Conservation (phyloP, 2,329 filamentous ascomycete genomes). For the Blastomyces parvus region DNA sequence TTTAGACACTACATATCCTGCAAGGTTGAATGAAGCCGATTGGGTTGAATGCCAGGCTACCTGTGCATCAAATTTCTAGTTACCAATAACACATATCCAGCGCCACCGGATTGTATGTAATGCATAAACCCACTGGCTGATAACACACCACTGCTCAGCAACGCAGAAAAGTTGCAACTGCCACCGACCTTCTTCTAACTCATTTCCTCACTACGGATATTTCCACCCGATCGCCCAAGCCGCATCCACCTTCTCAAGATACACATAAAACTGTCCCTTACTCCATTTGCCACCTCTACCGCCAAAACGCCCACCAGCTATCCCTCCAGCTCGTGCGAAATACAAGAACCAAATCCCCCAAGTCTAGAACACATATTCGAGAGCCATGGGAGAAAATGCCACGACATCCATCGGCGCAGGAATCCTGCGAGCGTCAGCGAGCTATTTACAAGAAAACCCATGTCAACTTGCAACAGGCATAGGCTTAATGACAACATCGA, state of each 20-base stretch:
- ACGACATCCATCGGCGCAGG: not conserved
- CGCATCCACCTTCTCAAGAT: not conserved
- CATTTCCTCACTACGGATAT: not conserved
- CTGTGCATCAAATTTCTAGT: no score
- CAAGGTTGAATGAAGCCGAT: no score
- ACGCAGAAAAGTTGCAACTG: not conserved
- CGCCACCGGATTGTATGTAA: not conserved
- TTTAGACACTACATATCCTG: no score
- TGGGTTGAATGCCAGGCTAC: no score
- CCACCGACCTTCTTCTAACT: not conserved
- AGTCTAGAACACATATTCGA: no score
- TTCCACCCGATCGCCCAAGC: not conserved
- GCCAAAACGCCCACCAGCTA: not conserved
- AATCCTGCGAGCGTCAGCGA: not conserved
- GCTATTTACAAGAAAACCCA: not conserved
- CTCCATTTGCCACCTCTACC: not conserved
- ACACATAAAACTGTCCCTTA: not conserved
- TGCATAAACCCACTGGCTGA: not conserved
- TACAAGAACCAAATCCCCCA: not conserved
- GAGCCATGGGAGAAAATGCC: not conserved
- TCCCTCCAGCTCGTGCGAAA: not conserved
- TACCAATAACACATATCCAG: not conserved
- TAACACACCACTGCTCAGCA: not conserved
- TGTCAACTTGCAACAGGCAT: not conserved
- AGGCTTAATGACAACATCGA: not conserved